Base-by-base conservation (phyloP, 225 moss, liverwort and hornwort species). In the Bryum argenteum region DNA sequence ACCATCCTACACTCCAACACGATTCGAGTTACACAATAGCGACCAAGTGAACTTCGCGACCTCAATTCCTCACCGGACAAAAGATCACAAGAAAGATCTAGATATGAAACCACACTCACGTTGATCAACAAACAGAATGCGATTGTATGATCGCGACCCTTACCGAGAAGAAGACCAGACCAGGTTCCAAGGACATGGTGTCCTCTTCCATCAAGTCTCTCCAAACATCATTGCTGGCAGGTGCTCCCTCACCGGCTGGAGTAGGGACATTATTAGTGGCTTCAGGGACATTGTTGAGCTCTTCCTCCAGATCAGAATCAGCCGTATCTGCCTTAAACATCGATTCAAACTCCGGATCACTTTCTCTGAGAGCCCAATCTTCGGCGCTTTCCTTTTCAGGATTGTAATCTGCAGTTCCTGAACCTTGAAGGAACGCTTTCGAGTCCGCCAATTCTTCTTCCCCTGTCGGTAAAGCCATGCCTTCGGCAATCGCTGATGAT, bases 151-250 rank as follows among this genome's bases (percentile, higher is more conserved):
- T 62, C 6, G 17, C 48, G 56, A 59, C 9, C 12, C 82, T 57
- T 16, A 96, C 96, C 87, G 91, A 85, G 81, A 93, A 96, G 80
- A 84, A 96, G 33, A 93, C 91, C 59, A 96, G 89, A 15, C 96
- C 91, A 44, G 83, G 79, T 76, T 96, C 91, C 76, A 81, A 67
- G 74, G 45, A 73, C 90, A 96, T 81, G 65, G 71, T 66, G 74
- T 96, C 93, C 75, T 96, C 93, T 76, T 96, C 96, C 82, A 93
- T 91, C 41, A 93, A 82, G 57, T 91, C 90, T 54, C 81, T 86
- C 93, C 93, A 86, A 54, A 43, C 83, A 37, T 71, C 81, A 26
- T 60, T 63, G 15, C 54, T 61, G 12, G 74, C 71, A 78, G 77
- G 62, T 52, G 73, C 54, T 39, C 70, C 20, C 63, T 80, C 89